Evolutionary conservation across 176 grass and related monocot genomes (phyloP).

Genomic region (Oryza punctata): DNA sequence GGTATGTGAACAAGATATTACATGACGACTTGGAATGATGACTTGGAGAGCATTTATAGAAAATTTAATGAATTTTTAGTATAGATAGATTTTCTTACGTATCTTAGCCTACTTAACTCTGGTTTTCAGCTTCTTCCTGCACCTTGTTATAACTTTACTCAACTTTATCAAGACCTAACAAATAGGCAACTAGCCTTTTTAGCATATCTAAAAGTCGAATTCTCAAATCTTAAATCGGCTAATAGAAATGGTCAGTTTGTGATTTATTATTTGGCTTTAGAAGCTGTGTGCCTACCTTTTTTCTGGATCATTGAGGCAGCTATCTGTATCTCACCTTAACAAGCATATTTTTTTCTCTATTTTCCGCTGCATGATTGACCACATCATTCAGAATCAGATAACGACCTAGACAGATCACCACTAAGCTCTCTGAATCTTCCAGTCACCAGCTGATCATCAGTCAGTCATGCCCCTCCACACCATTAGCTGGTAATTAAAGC

Average conservation of each 20-base stretch:
- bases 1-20: too few species aligned
- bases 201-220: neutral
- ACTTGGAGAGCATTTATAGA: too few species aligned
- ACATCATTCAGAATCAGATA: constrained; percentile 30
- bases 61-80: too few species aligned
- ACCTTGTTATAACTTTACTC: neutral
- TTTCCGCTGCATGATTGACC: constrained; percentile 27
- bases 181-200: constrained; percentile 2
- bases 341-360: neutral
- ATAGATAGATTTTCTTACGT: neutral
- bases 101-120: neutral
- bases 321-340: neutral
- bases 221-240: neutral
- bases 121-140: neutral
- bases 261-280: neutral
- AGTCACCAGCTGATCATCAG: constrained; percentile 11
- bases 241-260: neutral
- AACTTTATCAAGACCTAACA: neutral
- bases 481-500: neutral
- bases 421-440: constrained; percentile 33
- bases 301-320: neutral
- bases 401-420: constrained; percentile 20
- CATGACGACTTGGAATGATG: too few species aligned
- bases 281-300: neutral
- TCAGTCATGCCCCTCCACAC: constrained; percentile 31